Evolutionary conservation across 306 rosid genomes (phyloP).

Genomic region (Cyamopsis tetragonoloba): DNA sequence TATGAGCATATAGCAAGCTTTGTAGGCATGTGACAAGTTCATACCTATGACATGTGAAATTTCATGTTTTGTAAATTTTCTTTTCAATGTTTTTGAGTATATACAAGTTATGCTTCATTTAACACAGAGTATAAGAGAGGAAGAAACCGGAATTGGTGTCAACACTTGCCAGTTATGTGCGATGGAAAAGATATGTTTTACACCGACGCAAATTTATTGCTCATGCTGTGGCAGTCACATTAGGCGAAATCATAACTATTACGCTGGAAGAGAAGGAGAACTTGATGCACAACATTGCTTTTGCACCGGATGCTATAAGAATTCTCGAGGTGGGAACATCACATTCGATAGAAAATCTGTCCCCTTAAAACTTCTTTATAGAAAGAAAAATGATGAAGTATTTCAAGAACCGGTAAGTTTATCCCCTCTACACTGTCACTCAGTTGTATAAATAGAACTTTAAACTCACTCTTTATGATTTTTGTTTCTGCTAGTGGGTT

Average conservation of each 20-base stretch:
- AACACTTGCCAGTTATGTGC: slow-evolving; percentile 49
- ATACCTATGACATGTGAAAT: background rate
- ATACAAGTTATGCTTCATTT: slow-evolving; percentile 19
- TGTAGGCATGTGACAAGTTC: background rate
- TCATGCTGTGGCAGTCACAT: slow-evolving; percentile 33
- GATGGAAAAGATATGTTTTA: slow-evolving; percentile 25
- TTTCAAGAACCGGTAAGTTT: slow-evolving; percentile 49
- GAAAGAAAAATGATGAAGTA: slow-evolving; percentile 32
- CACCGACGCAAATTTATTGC: slow-evolving; percentile 40
- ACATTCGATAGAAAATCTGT: slow-evolving; percentile 30
- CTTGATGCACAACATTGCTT: slow-evolving; percentile 27
- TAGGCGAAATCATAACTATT: slow-evolving; percentile 30
- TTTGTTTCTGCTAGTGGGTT: slow-evolving; percentile 53
- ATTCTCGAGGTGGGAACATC: slow-evolving; percentile 36
- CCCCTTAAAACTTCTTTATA: slow-evolving; percentile 34
- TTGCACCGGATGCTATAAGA: slow-evolving; percentile 43
- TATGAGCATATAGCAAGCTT: background rate
- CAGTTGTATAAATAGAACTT: background rate
- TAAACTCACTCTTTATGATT: slow-evolving; percentile 1
- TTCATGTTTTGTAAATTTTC: background rate
- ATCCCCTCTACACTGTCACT: slow-evolving; percentile 2
- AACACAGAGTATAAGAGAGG: slow-evolving; percentile 32
- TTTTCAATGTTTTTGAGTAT: slow-evolving; percentile 3
- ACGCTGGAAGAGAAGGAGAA: slow-evolving; percentile 33
- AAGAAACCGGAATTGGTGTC: slow-evolving; percentile 19